These are phyloP conservation scores for Sarocladium kiliense DNA, from an alignment of 2,329 filamentous ascomycete species.

Conservation along the genomic window DNA sequence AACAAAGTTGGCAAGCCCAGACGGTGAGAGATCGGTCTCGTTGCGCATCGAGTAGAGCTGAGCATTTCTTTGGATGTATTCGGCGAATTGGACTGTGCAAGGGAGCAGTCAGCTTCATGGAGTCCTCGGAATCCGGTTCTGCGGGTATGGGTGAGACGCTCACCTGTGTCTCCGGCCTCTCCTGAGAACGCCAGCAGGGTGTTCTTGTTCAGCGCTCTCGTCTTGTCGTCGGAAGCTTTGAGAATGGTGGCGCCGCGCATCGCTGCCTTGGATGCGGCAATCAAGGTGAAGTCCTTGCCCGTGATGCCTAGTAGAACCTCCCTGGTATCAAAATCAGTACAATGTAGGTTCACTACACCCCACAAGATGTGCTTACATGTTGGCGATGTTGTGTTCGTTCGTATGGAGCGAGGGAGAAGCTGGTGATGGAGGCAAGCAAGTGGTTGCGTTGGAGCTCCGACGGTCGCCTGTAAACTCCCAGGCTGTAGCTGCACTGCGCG, in stretches of 20 bases:
- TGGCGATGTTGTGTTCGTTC: constrained; percentile 7
- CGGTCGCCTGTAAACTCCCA: background rate
- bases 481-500: constrained; percentile 17
- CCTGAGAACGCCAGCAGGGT: constrained; percentile 93
- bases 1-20: constrained; percentile 87
- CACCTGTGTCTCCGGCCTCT: constrained; percentile 93
- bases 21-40: constrained; percentile 83
- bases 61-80: constrained; percentile 98
- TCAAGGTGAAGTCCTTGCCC: constrained; percentile 98
- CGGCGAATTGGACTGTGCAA: constrained; percentile 88
- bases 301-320: constrained; percentile 98
- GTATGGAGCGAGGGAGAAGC: background rate
- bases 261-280: constrained; percentile 94
- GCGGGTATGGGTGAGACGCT: constrained; percentile 17
- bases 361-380: constrained; percentile 8
- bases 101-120: constrained; percentile 17
- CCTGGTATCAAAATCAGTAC: constrained; percentile 44
- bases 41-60: constrained; percentile 99
- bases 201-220: constrained; percentile 83
- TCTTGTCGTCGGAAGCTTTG: constrained; percentile 96
- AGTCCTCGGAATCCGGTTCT: background rate
- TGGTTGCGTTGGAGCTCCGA: constrained; percentile 7
- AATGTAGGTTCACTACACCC: background rate
- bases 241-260: constrained; percentile 97
- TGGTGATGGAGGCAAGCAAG: background rate